Percentiles rank a stretch among this genome's conserved stretches.
These are phyloP conservation scores for Amylocarpus encephaloides DNA, from an alignment of 2,329 filamentous ascomycete genomes.

Conservation along the genomic window DNA sequence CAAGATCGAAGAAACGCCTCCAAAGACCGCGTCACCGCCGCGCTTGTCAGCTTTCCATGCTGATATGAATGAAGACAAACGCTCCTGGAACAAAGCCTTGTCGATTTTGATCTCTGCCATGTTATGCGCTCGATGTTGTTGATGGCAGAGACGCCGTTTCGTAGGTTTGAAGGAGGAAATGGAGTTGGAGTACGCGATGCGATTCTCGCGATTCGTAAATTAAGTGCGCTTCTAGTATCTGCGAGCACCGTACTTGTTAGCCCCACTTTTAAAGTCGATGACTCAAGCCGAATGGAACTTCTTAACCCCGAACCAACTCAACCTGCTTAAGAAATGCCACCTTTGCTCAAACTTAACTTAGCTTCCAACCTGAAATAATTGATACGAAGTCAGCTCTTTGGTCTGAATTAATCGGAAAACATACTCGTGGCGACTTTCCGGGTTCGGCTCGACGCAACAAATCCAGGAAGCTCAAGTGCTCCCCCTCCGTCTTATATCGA, in stretches of 20 bases:
- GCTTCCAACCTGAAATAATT: not conserved
- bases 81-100: slow-evolving; percentile 87
- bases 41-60: slow-evolving; percentile 97
- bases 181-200: not conserved
- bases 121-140: not conserved
- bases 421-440: no score
- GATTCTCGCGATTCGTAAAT: slow-evolving; percentile 3
- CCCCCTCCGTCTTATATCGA: no score
- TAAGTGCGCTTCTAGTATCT: not conserved
- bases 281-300: no score
- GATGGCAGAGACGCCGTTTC: slow-evolving; percentile 5
- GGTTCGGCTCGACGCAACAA: no score
- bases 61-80: slow-evolving; percentile 76
- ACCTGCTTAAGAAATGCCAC: no score
- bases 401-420: no score
- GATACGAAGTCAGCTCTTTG: no score
- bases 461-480: no score
- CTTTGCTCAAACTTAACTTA: not conserved
- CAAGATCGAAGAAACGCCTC: slow-evolving; percentile 78
- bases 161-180: not conserved
- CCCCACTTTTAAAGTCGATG: no score
- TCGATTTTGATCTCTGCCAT: slow-evolving; percentile 88
- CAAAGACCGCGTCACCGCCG: slow-evolving; percentile 76
- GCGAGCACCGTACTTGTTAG: not conserved
- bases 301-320: no score